Base-by-base conservation (phyloP, 768 basidiomycete genomes). In the Pulveroboletus sp. region DNA sequence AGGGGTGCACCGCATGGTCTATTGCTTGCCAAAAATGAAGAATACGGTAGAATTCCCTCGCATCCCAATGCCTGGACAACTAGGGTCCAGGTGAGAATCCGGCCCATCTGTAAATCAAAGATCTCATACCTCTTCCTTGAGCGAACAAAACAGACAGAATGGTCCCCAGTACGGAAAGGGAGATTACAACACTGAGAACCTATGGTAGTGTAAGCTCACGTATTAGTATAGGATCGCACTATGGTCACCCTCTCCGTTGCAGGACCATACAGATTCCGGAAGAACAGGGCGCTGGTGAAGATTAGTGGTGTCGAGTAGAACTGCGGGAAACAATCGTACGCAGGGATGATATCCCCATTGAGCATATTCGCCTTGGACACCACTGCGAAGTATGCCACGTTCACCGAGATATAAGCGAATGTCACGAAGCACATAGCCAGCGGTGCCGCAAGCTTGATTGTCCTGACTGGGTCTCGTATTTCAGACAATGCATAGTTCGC, bases 401-500 rank as follows among this genome's bases (percentile, higher is more conserved):
- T 87, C 46, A 85, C 78, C 10, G 78, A 69, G 30, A 89, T 39
- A 56, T 89, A 89, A 6, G 82, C 73, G 0, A 75, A 54, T 0
- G 79, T 73, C n/a, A 87, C 80, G 21, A 73, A 70, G 7, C 73
- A 44, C 73, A 89, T 77, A 0, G 84, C 85, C 3, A 85, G 59
- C 0, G 86, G 85, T 1, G 82, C 84, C 0, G 86, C 88, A 9
- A 76, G 71, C 58, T 82, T 86, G 61, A 90, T 78, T 6, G 43
- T 43, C 43, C 31, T 31, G 4, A 89, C 18, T 6, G 86, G 88
- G 54, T 89, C 76, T 21, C 74, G 75, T 6, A 86, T 73, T 59
- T 90, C 86, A 4, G 83, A 85, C 5, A 89, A 70, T 0, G 81
- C 83, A 54, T 86, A 87, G 59, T 89, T 87, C 8, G 85, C 85